A percentile compares a stretch with the other conserved stretches of the same genome.
These are phyloP conservation scores for Kokia cookei DNA, from an alignment of 441 rosid species.

Conservation along the genomic window DNA sequence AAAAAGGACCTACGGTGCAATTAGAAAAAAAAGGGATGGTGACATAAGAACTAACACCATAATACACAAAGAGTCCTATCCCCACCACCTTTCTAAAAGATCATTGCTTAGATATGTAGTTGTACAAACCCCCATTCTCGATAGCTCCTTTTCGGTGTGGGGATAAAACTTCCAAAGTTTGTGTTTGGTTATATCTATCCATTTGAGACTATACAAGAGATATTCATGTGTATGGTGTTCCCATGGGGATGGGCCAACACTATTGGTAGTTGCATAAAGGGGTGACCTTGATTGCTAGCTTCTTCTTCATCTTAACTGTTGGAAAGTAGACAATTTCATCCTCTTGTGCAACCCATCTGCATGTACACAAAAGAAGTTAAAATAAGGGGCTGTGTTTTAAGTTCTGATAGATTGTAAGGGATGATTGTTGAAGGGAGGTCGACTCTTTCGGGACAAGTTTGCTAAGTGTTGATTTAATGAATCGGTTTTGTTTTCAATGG, in stretches of 20 bases:
- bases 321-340: conserved; percentile 80
- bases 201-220: neutral
- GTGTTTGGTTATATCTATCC: conserved; percentile 11
- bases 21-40: conserved; percentile 8
- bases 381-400: neutral
- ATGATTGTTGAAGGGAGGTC: neutral
- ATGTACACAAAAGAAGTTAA: neutral
- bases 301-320: conserved; percentile 82
- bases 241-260: neutral
- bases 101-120: conserved; percentile 27
- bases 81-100: neutral
- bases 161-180: conserved; percentile 1
- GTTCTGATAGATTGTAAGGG: neutral
- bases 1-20: neutral
- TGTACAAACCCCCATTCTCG: neutral
- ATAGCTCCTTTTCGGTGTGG: conserved; percentile 8
- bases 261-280: conserved; percentile 18
- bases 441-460: too few relatives aligned
- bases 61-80: neutral
- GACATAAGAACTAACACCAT: conserved; percentile 32
- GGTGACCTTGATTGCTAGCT: conserved; percentile 64
- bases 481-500: too few relatives aligned
- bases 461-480: too few relatives aligned
- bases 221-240: neutral
- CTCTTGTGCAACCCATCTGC: conserved; percentile 78